Percentiles rank a stretch among this genome's conserved stretches.
Conservation (phyloP, 1,284 basidiomycete genomes). For the Vanrija sp. region DNA sequence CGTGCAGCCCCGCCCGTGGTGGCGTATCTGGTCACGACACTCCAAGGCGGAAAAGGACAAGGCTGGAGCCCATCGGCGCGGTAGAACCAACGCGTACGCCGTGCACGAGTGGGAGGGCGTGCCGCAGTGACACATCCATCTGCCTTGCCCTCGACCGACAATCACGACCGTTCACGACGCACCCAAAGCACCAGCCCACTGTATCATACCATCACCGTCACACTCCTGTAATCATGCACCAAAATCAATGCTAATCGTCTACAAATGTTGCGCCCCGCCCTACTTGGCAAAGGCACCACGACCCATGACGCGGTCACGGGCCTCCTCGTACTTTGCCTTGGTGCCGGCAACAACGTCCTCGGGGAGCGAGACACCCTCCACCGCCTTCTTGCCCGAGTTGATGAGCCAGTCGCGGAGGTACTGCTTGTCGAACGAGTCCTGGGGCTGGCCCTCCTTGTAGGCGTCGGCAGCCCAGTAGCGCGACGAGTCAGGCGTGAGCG, state of each 20-base stretch:
- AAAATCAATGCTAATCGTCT: neutral
- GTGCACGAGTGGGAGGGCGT: conserved; percentile 47
- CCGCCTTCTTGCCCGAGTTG: conserved; percentile 64
- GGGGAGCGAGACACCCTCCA: conserved; percentile 71
- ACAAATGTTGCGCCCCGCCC: neutral
- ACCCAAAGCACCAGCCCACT: neutral
- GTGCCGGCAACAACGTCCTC: conserved; percentile 74
- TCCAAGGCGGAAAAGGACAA: conserved; percentile 22
- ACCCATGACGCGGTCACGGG: conserved; percentile 64
- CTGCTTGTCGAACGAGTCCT: conserved; percentile 96
- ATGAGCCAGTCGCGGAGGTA: conserved; percentile 88
- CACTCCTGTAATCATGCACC: neutral
- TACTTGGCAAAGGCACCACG: conserved; percentile 28
- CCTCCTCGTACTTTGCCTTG: conserved; percentile 70
- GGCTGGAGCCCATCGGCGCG: conserved; percentile 15
- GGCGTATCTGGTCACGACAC: conserved; percentile 5
- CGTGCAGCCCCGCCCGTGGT: conserved; percentile 5
- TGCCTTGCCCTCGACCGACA: too few species aligned
- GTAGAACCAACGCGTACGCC: conserved; percentile 40
- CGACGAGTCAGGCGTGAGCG: conserved; percentile 94
- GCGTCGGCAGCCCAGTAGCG: conserved; percentile 84
- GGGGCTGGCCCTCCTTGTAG: conserved; percentile 71
- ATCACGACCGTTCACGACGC: too few species aligned
- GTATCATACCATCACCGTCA: neutral
- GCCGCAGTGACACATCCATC: conserved; percentile 10